Base-by-base conservation (phyloP, 2,329 filamentous ascomycete genomes). In the Colletotrichum theobromicola region DNA sequence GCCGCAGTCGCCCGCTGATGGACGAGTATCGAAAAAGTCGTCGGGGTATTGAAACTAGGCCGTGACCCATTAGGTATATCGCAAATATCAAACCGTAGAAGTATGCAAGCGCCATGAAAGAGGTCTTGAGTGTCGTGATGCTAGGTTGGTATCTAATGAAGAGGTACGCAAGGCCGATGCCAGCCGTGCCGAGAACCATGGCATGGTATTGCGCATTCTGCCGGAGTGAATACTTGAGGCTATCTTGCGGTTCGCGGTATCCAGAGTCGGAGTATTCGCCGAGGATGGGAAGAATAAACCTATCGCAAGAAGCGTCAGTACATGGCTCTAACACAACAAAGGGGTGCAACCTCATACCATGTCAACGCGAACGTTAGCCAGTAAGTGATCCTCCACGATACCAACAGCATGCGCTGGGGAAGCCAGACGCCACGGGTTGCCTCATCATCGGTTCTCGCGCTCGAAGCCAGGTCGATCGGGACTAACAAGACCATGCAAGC, bases 41-140 rank as follows among this genome's bases (percentile, higher is more conserved):
- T 77, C 96, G 90, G 1, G 97, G 97, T 72, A 99, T 94, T 2
- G 96, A 94, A 35, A 99, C 97, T 30, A 99, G 88, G 9, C 97
- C 97, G 83, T 99, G 97, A 8, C 97, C 97, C 96, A 99, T 98
- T 53, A 99, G 89, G 81, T 98, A 98, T 76, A 99, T 98, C 60
- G 96, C 97, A 67, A 98, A 88, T 6, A 96, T 89, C 79, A 99
- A 86, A 79, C 96, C 95, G 94, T 96, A 98, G 75, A 95, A 95
- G 83, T 99, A 99, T 46, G 96, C 94, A 74, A 98, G 87, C 16
- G 97, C 96, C 94, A 99, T 98, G 77, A 98, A 89, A 53, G 97
- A 87, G 42, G 91, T 93, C 85, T 98, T 98, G 78, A 98, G 88
- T 0, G 93, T 93, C 4, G 87, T 88, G 74, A 93, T 90, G 30